Percentiles rank a stretch among this genome's conserved stretches.
phyloP scores from a whole-genome alignment of 1,139 yeast genomes.

The Lodderomyces pseudojiufengensis region DNA sequence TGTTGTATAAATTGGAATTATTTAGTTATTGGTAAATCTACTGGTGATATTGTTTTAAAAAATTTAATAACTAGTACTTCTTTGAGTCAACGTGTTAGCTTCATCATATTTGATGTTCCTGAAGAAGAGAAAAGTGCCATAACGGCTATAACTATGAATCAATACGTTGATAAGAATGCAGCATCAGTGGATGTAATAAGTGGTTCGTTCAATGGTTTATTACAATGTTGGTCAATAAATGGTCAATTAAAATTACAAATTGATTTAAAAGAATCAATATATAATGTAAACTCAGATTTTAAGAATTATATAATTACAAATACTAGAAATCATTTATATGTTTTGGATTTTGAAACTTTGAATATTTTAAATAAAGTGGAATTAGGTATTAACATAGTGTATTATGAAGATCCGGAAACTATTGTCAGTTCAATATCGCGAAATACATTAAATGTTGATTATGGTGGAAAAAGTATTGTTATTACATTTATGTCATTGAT shows the following conservation, averaged over 20 bases:
- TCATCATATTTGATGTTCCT: constrained; percentile 16
- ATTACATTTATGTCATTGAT: constrained; percentile 25
- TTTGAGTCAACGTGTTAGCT: constrained; percentile 23
- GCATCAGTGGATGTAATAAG: constrained; percentile 26
- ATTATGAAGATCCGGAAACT: constrained; percentile 7
- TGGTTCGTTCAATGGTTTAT: constrained; percentile 23
- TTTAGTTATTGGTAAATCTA: constrained; percentile 26
- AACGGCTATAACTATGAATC: constrained; percentile 22
- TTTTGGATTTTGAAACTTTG: constrained; percentile 21
- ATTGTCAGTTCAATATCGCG: constrained; percentile 4
- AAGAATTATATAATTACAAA: constrained; percentile 23
- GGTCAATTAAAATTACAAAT: constrained; percentile 21
- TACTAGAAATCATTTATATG: constrained; percentile 17
- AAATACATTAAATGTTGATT: constrained; percentile 44
- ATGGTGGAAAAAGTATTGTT: constrained; percentile 44
- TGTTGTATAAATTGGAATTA: constrained; percentile 34
- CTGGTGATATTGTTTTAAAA: constrained; percentile 31
- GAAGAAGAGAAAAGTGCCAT: constrained; percentile 14
- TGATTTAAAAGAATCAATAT: constrained; percentile 16
- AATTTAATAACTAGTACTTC: constrained; percentile 35
- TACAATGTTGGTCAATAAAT: constrained; percentile 27
- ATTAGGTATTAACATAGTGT: constrained; percentile 10
- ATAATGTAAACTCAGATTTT: constrained; percentile 32
- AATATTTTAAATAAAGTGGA: constrained; percentile 10
- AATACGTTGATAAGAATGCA: constrained; percentile 23